These are phyloP conservation scores for Lantana camara DNA, from an alignment of 257 asterid genomes.

Conservation along the genomic window DNA sequence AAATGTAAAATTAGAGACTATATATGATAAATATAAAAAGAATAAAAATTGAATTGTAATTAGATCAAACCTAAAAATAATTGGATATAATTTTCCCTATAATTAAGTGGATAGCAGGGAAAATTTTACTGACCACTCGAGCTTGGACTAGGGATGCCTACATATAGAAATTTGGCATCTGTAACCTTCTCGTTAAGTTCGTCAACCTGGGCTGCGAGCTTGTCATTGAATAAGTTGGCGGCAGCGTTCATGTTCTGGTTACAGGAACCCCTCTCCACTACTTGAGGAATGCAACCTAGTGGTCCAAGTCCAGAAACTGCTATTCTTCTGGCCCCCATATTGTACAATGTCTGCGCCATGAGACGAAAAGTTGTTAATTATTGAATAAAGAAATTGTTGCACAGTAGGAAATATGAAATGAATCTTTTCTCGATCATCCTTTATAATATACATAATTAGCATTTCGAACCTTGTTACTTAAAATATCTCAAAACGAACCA, in stretches of 20 bases:
- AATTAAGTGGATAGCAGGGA: too few relatives aligned
- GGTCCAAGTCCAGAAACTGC: constrained; percentile 34
- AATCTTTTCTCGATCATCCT: too few relatives aligned
- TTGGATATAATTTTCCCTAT: too few relatives aligned
- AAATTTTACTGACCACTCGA: constrained; percentile 11
- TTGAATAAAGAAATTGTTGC: too few relatives aligned
- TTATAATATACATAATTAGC: too few relatives aligned
- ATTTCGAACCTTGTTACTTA: too few relatives aligned
- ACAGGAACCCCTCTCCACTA: constrained; percentile 17
- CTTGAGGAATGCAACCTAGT: constrained; percentile 43
- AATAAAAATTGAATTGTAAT: too few relatives aligned
- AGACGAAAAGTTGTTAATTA: not conserved
- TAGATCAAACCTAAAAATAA: too few relatives aligned
- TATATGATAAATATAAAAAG: too few relatives aligned
- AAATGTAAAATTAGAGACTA: too few relatives aligned
- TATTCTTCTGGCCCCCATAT: constrained; percentile 47
- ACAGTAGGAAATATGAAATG: not conserved
- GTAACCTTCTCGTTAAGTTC: constrained; percentile 26
- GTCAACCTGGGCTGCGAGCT: constrained; percentile 27
- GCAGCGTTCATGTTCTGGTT: constrained; percentile 32
- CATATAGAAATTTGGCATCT: constrained; percentile 29
- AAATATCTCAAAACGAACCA: too few relatives aligned
- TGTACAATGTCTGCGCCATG: constrained; percentile 39
- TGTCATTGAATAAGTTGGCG: constrained; percentile 31
- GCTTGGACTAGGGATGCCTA: constrained; percentile 19